Evolutionary conservation across 108 stramenopile genomes (phyloP).

Genomic region (Conticribra guillardii): DNA sequence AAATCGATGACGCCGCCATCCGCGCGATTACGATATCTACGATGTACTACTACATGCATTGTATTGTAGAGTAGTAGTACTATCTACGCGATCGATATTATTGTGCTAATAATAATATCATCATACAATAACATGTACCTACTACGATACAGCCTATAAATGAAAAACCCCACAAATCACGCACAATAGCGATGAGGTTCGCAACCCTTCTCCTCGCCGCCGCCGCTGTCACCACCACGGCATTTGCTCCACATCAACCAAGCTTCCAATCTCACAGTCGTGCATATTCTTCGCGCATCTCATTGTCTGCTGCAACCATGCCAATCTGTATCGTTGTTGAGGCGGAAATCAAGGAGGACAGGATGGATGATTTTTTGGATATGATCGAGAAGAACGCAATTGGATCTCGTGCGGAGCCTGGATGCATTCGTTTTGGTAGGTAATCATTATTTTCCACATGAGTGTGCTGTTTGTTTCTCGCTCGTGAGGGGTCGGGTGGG

Average conservation of each 20-base stretch:
- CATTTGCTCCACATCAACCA: constrained; percentile 22
- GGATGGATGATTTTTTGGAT: constrained; percentile 82
- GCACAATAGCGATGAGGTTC: constrained; percentile 7
- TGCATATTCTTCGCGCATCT: constrained; percentile 4
- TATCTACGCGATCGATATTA: too few species aligned
- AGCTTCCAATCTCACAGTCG: constrained; percentile 8
- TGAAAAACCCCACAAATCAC: too few species aligned
- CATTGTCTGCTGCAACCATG: constrained; percentile 24
- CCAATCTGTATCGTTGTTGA: constrained; percentile 82
- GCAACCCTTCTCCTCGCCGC: constrained; percentile 13
- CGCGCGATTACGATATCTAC: too few species aligned
- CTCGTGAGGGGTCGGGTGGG: background rate
- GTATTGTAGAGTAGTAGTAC: too few species aligned
- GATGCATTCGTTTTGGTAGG: constrained; percentile 84
- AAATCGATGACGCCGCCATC: too few species aligned
- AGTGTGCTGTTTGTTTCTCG: constrained; percentile 3
- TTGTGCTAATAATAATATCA: too few species aligned
- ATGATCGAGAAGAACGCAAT: constrained; percentile 85
- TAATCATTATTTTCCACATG: background rate
- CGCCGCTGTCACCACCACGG: constrained; percentile 9
- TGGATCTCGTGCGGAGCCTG: constrained; percentile 75
- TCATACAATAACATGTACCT: too few species aligned
- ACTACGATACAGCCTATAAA: too few species aligned
- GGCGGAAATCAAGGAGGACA: constrained; percentile 75
- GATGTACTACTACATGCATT: too few species aligned